Base-by-base conservation (phyloP, 805 yeast genomes). In the Metschnikowia gelsemii region DNA sequence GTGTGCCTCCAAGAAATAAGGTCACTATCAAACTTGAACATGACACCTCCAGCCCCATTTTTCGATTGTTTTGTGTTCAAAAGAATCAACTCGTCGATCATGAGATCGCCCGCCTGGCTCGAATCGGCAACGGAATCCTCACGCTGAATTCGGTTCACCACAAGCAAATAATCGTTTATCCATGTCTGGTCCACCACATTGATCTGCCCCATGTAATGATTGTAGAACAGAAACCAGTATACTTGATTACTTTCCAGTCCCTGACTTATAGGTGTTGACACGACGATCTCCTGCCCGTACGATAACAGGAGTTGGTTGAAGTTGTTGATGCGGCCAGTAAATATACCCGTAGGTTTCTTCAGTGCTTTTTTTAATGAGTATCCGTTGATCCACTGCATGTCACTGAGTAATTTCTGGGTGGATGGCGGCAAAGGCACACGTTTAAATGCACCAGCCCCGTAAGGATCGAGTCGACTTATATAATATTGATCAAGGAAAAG, bases 191-290 rank as follows among this genome's bases (percentile, higher is more conserved):
- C 45, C 4, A 64, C 52, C 4, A 70, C 58, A 35, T 66, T 67
- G 36, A 67, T 53, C 3, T 60, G 44, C 24, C 64, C 70, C 38
- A 59, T 45, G 21, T 54, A 57, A 42, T 59, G 62, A 46, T 65
- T 63, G 30, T 56, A 57, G 43, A 66, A 68, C 40, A 61, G 63
- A 44, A 57, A 69, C 75, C 75, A 70, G 8, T 68, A 43, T 4
- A 64, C 54, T 40, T 69, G 73, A 42, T 64, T 64, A 5, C 50
- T 40, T 24, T 57, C 49, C 21, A 28, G 27, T 3, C 53, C 55
- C 12, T 25, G 21, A 8, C 31, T 20, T 1, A 34, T 22, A 2
- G 55, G 55, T 3, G 56, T 54, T 13, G 54, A 50, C 3, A 54
- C 26, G 9, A 54, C 43, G 3, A 52, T 14, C 17, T 37, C 27